Conservation (phyloP, 306 rosid species). For the Glycyrrhiza uralensis region DNA sequence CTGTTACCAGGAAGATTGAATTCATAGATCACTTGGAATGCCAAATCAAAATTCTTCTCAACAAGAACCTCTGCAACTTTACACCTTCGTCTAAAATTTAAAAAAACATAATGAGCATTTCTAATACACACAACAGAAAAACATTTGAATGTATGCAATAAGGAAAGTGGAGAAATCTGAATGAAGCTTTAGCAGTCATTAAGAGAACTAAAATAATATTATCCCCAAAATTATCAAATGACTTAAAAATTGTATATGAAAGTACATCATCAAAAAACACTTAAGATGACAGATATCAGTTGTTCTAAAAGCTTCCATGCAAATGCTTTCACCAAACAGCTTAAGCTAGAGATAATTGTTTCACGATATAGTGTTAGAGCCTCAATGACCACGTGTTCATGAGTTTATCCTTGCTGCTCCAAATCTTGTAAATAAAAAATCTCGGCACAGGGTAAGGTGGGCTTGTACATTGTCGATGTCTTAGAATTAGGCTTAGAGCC, state of each 20-base stretch:
- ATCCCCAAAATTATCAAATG: slow-evolving; percentile 9
- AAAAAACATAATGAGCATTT: slow-evolving; percentile 25
- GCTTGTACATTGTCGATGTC: not conserved
- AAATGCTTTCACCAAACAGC: not conserved
- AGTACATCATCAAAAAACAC: not conserved
- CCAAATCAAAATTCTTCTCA: slow-evolving; percentile 93
- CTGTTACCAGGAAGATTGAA: slow-evolving; percentile 82
- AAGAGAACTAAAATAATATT: slow-evolving; percentile 11
- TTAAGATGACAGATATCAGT: not conserved
- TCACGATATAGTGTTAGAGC: not conserved
- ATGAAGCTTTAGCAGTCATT: not conserved
- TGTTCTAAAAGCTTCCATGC: not conserved
- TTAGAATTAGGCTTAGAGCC: too few relatives aligned
- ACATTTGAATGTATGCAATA: slow-evolving; percentile 20
- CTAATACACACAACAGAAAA: slow-evolving; percentile 7
- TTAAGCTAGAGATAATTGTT: slow-evolving; percentile 6
- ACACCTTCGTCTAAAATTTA: slow-evolving; percentile 77
- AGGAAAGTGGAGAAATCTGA: not conserved
- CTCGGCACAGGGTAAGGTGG: not conserved
- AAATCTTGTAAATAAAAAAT: not conserved
- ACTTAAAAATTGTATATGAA: not conserved
- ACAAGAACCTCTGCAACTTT: slow-evolving; percentile 92
- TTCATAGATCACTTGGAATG: slow-evolving; percentile 91
- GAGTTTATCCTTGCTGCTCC: not conserved
- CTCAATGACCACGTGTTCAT: not conserved